phyloP scores from a whole-genome alignment of 2,329 filamentous ascomycete species.

The Xylariaceae sp. region DNA sequence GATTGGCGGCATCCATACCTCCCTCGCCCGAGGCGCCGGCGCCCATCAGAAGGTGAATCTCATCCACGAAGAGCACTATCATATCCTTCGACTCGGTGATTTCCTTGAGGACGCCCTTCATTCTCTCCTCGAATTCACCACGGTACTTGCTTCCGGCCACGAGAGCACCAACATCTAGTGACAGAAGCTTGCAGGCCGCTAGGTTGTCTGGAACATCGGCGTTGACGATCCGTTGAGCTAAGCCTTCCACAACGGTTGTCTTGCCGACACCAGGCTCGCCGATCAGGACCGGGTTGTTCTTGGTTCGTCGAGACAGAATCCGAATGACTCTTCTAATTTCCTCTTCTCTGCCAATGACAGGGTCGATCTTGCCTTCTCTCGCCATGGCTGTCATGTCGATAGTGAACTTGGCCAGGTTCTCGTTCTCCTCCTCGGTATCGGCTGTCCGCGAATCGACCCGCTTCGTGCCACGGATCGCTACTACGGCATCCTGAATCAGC shows the following conservation, averaged over 20 bases:
- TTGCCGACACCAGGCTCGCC: conserved; percentile 98
- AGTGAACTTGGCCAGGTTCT: conserved; percentile 96
- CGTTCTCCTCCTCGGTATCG: conserved; percentile 85
- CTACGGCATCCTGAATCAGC: conserved; percentile 82
- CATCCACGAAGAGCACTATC: conserved; percentile 96
- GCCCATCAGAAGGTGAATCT: conserved; percentile 98
- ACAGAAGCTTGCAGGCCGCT: conserved; percentile 87
- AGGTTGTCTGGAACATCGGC: conserved; percentile 94
- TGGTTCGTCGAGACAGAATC: conserved; percentile 87
- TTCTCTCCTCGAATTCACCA: conserved; percentile 96
- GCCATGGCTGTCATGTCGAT: conserved; percentile 98
- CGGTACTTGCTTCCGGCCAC: conserved; percentile 98
- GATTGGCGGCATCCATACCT: conserved; percentile 96
- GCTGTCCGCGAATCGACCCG: conserved; percentile 94
- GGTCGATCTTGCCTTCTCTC: conserved; percentile 94
- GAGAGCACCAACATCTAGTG: conserved; percentile 88
- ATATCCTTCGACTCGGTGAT: conserved; percentile 92
- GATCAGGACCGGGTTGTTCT: conserved; percentile 98
- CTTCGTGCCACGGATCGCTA: conserved; percentile 85
- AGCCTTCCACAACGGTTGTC: conserved; percentile 93
- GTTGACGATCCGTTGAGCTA: conserved; percentile 93
- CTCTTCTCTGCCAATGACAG: conserved; percentile 93
- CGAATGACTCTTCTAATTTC: conserved; percentile 89
- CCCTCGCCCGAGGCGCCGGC: conserved; percentile 91
- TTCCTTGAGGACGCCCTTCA: conserved; percentile 98